Percentiles rank a stretch among this genome's conserved stretches.
phyloP scores from a whole-genome alignment of 2,329 filamentous ascomycete species.

The Delphinella strobiligena region DNA sequence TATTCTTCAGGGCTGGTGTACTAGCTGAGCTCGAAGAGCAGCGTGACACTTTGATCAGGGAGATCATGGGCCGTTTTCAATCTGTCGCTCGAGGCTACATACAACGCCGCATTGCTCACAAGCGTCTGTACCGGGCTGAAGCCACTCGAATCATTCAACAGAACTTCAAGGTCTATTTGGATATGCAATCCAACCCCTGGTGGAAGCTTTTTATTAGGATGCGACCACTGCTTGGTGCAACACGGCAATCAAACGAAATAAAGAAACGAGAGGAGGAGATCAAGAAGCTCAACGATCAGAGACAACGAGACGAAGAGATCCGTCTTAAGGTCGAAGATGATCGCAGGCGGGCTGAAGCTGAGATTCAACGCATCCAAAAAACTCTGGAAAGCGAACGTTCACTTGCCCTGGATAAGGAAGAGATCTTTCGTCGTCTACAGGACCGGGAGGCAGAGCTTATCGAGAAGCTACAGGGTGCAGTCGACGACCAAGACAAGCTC shows the following conservation, averaged over 20 bases:
- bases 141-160: constrained; percentile 88
- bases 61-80: constrained; percentile 90
- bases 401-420: constrained; percentile 94
- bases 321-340: constrained; percentile 82
- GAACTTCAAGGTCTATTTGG: constrained; percentile 85
- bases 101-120: constrained; percentile 78
- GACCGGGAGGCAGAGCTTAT: constrained; percentile 80
- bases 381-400: constrained; percentile 91
- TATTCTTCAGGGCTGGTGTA: constrained; percentile 94
- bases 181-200: constrained; percentile 88
- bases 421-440: constrained; percentile 96
- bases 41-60: constrained; percentile 79
- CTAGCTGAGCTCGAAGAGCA: constrained; percentile 94
- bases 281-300: constrained; percentile 69
- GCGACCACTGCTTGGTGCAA: constrained; percentile 87
- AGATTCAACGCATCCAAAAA: constrained; percentile 82
- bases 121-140: constrained; percentile 86
- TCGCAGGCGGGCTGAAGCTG: constrained; percentile 70
- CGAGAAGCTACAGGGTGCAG: constrained; percentile 82
- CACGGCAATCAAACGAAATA: constrained; percentile 81
- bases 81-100: constrained; percentile 83
- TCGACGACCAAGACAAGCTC: constrained; percentile 86
- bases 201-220: constrained; percentile 92
- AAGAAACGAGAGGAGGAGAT: constrained; percentile 95
- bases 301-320: constrained; percentile 62